Evolutionary conservation across 225 moss, liverwort and hornwort species (phyloP), one percentile per base, ranked within the genome.

Genomic region (Marchantia polymorpha): DNA sequence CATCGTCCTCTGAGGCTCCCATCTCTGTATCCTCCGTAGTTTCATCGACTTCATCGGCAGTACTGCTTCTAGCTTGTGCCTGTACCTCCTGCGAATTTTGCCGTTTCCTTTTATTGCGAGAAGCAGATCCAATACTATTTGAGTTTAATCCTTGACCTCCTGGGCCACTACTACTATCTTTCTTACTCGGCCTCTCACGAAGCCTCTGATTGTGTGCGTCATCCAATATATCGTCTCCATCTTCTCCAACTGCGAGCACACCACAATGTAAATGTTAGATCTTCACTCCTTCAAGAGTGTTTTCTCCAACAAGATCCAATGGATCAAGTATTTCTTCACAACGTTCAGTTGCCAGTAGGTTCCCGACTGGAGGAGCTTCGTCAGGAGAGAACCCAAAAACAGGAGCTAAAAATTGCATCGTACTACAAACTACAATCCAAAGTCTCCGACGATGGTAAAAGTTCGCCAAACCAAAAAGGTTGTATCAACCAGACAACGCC

Each of bases 1-100:
- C 94, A 75, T 93, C 96, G 52, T 96, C 96, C 63, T 96, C 94
- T 46, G 96, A 96, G 13, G 52, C 89, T 22, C 89, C 93, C 86
- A 96, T 87, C 79, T 94, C 94, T 68, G 87, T 92, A 52, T 94
- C 97, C 67, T 97, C 93, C 0, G 93, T 93, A 64, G 91, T 93
- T 79, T 94, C 97, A 53, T 97, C 97, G 12, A 92, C 63, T 66
- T 94, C 93, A 49, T 94, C 94, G 3, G 78, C 90, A 39, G 87
- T 89, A 77, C 83, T 92, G 80, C 80, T 89, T 63, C 93, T 88
- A 25, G 72, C 85, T 70, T 92, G 97, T 72, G 82, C 89, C 78
- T 88, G 87, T 13, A 90, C 65, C 76, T 96, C 96, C 86, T 91
- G 91, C 12, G 89, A 92, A 70, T 87, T 92, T 83, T 91, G 94